phyloP scores from a whole-genome alignment of 2,329 filamentous ascomycete genomes.

The Aspergillus novoparasiticus region DNA sequence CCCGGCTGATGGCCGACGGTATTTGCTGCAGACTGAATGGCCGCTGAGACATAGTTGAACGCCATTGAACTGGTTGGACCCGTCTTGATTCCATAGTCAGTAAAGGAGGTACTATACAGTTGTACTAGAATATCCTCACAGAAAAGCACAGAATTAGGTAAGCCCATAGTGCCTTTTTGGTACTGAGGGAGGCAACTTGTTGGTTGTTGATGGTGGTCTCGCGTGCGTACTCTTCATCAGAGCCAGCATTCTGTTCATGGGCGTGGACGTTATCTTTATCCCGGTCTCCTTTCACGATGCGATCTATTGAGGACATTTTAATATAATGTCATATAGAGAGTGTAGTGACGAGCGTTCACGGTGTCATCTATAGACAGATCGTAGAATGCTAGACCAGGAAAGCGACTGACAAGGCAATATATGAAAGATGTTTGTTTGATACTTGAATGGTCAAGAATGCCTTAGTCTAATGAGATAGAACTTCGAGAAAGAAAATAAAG shows the following conservation, averaged over 20 bases:
- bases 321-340: background rate
- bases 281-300: background rate
- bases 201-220: background rate
- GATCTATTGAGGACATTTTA: background rate
- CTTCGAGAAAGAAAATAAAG: background rate
- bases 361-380: background rate
- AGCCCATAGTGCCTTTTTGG: conserved; percentile 14
- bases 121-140: conserved; percentile 1
- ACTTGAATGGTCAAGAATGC: background rate
- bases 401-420: background rate
- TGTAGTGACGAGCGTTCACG: background rate
- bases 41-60: conserved; percentile 15
- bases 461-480: background rate
- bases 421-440: background rate
- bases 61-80: conserved; percentile 12
- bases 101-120: background rate
- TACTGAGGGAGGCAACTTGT: background rate
- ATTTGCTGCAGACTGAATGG: conserved; percentile 18
- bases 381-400: background rate
- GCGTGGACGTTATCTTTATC: background rate
- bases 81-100: background rate
- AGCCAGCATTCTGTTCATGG: background rate
- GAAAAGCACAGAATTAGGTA: conserved; percentile 22
- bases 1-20: conserved; percentile 13
- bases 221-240: background rate